Evolutionary conservation across 2,329 filamentous ascomycete genomes (phyloP).

Genomic region (Pyrenophora seminiperda): DNA sequence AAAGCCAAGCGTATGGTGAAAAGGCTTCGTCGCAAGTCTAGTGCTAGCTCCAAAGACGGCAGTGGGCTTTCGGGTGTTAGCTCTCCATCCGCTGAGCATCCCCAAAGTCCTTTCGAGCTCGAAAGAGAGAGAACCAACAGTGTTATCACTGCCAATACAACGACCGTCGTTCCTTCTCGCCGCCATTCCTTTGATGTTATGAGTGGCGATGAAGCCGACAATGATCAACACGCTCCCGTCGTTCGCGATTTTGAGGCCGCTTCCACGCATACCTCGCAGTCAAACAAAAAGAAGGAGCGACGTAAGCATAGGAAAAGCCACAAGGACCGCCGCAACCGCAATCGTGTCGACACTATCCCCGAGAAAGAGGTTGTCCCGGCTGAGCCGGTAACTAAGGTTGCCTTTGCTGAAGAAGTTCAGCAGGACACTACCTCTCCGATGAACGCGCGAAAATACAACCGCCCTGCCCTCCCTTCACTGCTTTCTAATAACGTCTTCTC

Average conservation of each 20-base stretch:
- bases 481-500: constrained; percentile 73
- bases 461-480: constrained; percentile 66
- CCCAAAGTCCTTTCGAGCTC: constrained; percentile 48
- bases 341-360: constrained; percentile 30
- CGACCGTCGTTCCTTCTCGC: constrained; percentile 34
- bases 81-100: constrained; percentile 51
- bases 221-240: constrained; percentile 50
- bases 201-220: constrained; percentile 62
- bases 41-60: constrained; percentile 69
- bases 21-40: constrained; percentile 76
- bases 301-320: constrained; percentile 54
- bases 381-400: constrained; percentile 39
- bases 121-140: constrained; percentile 36
- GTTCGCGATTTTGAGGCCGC: constrained; percentile 57
- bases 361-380: constrained; percentile 28
- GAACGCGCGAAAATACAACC: constrained; percentile 58
- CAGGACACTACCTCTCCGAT: constrained; percentile 45
- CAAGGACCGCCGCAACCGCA: constrained; percentile 51
- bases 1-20: constrained; percentile 78
- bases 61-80: constrained; percentile 52
- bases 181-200: constrained; percentile 51
- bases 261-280: constrained; percentile 37
- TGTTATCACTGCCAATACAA: constrained; percentile 25
- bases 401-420: constrained; percentile 47
- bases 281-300: constrained; percentile 48